Base-by-base conservation (phyloP, 768 basidiomycete genomes). In the Russula ochroleuca region DNA sequence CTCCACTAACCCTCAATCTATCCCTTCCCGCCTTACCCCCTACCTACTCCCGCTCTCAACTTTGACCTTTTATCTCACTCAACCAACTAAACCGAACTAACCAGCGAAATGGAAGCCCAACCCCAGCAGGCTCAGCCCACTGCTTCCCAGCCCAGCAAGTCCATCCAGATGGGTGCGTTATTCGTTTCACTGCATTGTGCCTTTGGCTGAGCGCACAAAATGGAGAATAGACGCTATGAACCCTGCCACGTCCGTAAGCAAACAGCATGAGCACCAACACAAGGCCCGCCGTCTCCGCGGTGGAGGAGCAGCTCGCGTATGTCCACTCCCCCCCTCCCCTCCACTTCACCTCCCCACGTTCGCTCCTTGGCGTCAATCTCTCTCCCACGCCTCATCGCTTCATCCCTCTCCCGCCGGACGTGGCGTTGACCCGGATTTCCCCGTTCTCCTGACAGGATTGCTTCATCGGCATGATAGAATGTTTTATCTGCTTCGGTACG, bases 401-500 rank as follows among this genome's bases (percentile, higher is more conserved):
- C 40, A 15, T 11, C 15, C 3, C 2, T 0, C 40, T 31, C 37
- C 25, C 37, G 7, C 17, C 45, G 31, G 45, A 54, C 55, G 35
- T 28, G 28, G 2, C 28, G 5, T 57, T 57, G 33, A 60, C 58
- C 61, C 41, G 28, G 48, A n/a, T 31, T 38, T 43, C 49, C 17
- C 15, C 45, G 3, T 62, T 48, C 40, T 21, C 19, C 17, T 10
- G 59, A 40, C 62, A 89, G 87, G 86, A 88, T 72, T 89, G 86
- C 72, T 81, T 87, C 75, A 58, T 90, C 31, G 85, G 79, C 21
- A 57, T 81, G 19, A 7, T 87, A 40, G 83, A 78, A 33, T 88
- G 86, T 71, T 90, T 88, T 81, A 68, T 90, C 25, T 90, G 88
- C 75, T 90, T 83, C 71, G 87, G 85, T 86, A 66, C 69, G 85